These are phyloP conservation scores for Amborella trichopoda DNA, from an alignment of 164 flowering plant genomes.

Conservation along the genomic window DNA sequence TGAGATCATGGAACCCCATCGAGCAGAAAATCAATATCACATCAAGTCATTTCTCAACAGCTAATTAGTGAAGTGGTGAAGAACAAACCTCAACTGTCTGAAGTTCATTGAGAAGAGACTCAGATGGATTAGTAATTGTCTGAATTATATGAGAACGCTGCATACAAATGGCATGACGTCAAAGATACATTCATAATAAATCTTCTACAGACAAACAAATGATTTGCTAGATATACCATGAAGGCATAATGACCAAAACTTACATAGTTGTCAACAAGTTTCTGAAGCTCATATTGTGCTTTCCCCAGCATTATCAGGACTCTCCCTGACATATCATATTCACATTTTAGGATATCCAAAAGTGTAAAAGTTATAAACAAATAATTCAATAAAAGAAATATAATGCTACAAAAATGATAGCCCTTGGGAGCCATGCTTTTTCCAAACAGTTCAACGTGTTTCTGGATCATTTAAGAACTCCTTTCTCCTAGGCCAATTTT, in stretches of 20 bases:
- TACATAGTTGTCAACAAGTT: constrained; percentile 76
- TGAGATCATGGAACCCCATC: too few relatives aligned
- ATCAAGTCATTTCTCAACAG: too few relatives aligned
- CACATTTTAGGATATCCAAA: too few relatives aligned
- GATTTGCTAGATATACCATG: not conserved
- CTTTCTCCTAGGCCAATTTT: too few relatives aligned
- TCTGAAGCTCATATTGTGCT: constrained; percentile 74
- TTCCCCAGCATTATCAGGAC: constrained; percentile 76
- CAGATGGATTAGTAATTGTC: constrained; percentile 83
- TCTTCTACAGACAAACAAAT: not conserved
- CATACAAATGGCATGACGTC: constrained; percentile 8
- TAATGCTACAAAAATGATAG: too few relatives aligned
- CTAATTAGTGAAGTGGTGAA: not conserved
- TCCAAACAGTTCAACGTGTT: too few relatives aligned
- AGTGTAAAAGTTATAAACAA: too few relatives aligned
- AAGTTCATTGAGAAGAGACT: constrained; percentile 88
- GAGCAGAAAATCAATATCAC: too few relatives aligned
- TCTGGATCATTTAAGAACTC: too few relatives aligned
- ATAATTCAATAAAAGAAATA: too few relatives aligned
- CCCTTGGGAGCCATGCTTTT: too few relatives aligned
- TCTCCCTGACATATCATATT: constrained; percentile 29
- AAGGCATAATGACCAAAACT: constrained; percentile 16
- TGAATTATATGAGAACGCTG: constrained; percentile 81
- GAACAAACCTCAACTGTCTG: constrained; percentile 70
- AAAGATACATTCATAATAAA: not conserved